phyloP scores from a whole-genome alignment of 1,284 basidiomycete genomes.

The Boletus semigastroideus region DNA sequence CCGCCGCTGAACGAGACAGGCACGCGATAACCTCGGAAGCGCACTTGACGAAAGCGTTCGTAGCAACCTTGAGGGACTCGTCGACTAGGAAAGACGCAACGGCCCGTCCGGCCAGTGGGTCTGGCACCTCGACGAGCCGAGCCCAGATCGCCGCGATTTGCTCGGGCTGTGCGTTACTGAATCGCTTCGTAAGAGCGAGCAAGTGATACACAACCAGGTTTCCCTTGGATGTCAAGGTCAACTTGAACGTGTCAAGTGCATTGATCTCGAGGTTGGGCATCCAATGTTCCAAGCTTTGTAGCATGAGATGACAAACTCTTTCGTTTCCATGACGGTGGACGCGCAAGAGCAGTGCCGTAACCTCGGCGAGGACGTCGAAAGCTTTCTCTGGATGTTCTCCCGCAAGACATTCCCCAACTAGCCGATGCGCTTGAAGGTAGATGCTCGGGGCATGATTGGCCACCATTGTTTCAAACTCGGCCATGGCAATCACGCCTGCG shows the following conservation, averaged over 20 bases:
- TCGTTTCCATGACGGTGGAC: conserved; percentile 56
- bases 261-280: conserved; percentile 69
- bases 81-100: conserved; percentile 84
- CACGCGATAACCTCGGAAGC: conserved; percentile 84
- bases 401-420: conserved; percentile 78
- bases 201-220: conserved; percentile 78
- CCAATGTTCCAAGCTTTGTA: conserved; percentile 81
- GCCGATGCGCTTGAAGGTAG: conserved; percentile 79
- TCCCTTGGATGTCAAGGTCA: conserved; percentile 56
- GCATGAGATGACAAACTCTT: conserved; percentile 52
- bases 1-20: conserved; percentile 77
- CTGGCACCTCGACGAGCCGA: conserved; percentile 68
- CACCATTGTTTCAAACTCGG: conserved; percentile 75
- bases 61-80: conserved; percentile 84
- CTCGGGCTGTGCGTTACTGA: conserved; percentile 75
- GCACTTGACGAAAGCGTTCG: conserved; percentile 74
- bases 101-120: conserved; percentile 76
- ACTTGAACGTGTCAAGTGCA: conserved; percentile 22
- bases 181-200: conserved; percentile 81
- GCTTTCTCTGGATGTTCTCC: conserved; percentile 77
- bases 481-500: conserved; percentile 60
- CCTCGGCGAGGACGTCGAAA: conserved; percentile 68
- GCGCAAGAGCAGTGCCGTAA: conserved; percentile 72
- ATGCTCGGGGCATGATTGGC: conserved; percentile 74
- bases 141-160: conserved; percentile 85